phyloP scores from a whole-genome alignment of 805 yeast genomes.

The Saccharomycopsis schoenii region DNA sequence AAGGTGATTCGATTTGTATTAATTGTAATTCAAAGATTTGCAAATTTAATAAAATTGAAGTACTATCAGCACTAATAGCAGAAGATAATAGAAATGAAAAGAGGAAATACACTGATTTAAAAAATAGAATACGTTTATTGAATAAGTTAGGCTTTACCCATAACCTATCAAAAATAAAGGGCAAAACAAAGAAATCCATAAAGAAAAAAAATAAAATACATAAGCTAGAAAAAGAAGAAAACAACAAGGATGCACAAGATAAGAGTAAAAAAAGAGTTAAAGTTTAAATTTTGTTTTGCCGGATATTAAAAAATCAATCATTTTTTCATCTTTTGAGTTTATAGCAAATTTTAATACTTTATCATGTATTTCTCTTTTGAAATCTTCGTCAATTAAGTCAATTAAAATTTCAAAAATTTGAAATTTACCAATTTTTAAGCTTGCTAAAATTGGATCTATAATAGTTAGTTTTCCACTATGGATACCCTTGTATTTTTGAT shows the following conservation, averaged over 20 bases:
- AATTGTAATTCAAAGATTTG: constrained; percentile 8
- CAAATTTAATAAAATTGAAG: constrained; percentile 11
- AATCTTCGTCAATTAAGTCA: background rate
- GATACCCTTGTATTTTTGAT: background rate
- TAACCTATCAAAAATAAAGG: constrained; percentile 1
- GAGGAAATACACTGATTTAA: background rate
- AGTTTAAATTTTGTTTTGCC: background rate
- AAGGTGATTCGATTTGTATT: constrained; percentile 7
- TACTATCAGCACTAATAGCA: background rate
- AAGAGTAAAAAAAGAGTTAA: background rate
- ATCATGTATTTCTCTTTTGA: background rate
- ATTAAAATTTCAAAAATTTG: background rate
- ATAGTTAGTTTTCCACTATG: background rate
- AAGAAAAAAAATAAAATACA: background rate
- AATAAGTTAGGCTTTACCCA: constrained; percentile 4
- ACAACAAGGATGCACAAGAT: background rate
- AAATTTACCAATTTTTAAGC: background rate
- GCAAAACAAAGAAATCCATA: background rate
- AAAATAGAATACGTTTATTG: constrained; percentile 5
- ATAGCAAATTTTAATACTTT: background rate
- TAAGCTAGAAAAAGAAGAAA: background rate
- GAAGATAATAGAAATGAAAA: background rate
- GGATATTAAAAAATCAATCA: background rate
- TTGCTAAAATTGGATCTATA: background rate
- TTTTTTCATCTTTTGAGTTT: background rate